A percentile compares a stretch with the other conserved stretches of the same genome.
phyloP scores from a whole-genome alignment of 1,139 yeast genomes.

The Meyerozyma athensensis region DNA sequence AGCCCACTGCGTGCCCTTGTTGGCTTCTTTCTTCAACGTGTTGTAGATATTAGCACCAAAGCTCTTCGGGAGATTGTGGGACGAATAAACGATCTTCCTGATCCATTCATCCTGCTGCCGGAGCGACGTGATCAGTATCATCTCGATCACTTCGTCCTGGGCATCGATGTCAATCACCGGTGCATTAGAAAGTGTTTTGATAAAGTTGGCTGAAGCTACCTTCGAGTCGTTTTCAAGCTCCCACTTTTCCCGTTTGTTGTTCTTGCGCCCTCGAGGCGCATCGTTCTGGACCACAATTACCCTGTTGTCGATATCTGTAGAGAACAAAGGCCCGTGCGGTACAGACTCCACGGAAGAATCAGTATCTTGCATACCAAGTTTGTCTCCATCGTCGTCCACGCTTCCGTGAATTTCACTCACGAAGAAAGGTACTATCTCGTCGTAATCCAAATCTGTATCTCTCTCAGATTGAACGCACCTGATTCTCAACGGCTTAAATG shows the following conservation, averaged over 20 bases:
- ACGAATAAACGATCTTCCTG: slow-evolving; percentile 71
- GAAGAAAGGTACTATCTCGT: slow-evolving; percentile 54
- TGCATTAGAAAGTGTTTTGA: slow-evolving; percentile 53
- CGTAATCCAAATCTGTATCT: slow-evolving; percentile 68
- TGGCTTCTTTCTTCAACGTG: slow-evolving; percentile 65
- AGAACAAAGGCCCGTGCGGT: slow-evolving; percentile 23
- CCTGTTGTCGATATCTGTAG: slow-evolving; percentile 49
- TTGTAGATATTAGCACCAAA: slow-evolving; percentile 70
- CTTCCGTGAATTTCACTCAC: slow-evolving; percentile 37
- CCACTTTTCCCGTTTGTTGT: slow-evolving; percentile 70
- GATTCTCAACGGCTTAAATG: slow-evolving; percentile 69
- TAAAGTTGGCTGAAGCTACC: slow-evolving; percentile 51
- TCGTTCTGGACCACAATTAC: slow-evolving; percentile 62
- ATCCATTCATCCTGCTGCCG: slow-evolving; percentile 85
- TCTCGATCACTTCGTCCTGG: slow-evolving; percentile 78
- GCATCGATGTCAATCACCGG: slow-evolving; percentile 76
- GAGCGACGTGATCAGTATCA: slow-evolving; percentile 72
- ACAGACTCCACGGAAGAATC: slow-evolving; percentile 3
- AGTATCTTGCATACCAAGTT: slow-evolving; percentile 6
- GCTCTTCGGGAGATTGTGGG: slow-evolving; percentile 61
- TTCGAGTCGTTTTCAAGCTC: slow-evolving; percentile 70
- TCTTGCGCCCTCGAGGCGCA: slow-evolving; percentile 67
- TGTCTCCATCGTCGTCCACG: slow-evolving; percentile 17
- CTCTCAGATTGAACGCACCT: slow-evolving; percentile 53
- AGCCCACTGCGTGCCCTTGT: slow-evolving; percentile 70